Percentiles rank a stretch among this genome's conserved stretches.
phyloP scores from a whole-genome alignment of 345 rosid genomes.

The Ceriops zippeliana region DNA sequence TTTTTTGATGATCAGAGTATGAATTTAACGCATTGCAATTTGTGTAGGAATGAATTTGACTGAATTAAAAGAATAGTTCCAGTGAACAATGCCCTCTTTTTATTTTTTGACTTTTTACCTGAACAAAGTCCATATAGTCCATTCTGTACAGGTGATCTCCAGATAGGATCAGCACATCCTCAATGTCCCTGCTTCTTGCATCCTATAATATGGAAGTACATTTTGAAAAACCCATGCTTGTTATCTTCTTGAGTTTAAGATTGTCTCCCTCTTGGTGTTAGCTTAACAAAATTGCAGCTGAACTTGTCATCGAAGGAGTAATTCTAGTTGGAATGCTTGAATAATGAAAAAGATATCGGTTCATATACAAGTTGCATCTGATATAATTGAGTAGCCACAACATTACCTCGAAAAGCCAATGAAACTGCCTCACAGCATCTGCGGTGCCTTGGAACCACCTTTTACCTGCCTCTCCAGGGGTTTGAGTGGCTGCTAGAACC shows the following conservation, averaged over 20 bases:
- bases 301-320: too few relatives aligned
- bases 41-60: not conserved
- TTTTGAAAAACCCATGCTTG: not conserved
- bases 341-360: too few relatives aligned
- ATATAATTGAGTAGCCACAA: too few relatives aligned
- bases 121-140: conserved; percentile 95
- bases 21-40: not conserved
- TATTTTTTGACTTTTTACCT: conserved; percentile 36
- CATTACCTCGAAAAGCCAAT: conserved; percentile 93
- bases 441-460: conserved; percentile 97
- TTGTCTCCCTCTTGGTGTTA: not conserved
- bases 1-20: not conserved
- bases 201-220: conserved; percentile 35
- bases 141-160: conserved; percentile 93
- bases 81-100: not conserved
- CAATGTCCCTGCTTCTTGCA: conserved; percentile 72
- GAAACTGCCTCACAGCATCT: conserved; percentile 92
- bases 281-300: too few relatives aligned
- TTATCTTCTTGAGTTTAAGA: not conserved
- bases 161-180: conserved; percentile 84
- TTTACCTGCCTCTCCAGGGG: conserved; percentile 90
- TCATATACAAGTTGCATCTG: not conserved
- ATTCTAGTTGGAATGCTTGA: too few relatives aligned
- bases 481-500: conserved; percentile 94
- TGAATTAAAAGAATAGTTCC: not conserved